Evolutionary conservation across 306 rosid species (phyloP).

Genomic region (barrel medic (Medicago truncatula)): DNA sequence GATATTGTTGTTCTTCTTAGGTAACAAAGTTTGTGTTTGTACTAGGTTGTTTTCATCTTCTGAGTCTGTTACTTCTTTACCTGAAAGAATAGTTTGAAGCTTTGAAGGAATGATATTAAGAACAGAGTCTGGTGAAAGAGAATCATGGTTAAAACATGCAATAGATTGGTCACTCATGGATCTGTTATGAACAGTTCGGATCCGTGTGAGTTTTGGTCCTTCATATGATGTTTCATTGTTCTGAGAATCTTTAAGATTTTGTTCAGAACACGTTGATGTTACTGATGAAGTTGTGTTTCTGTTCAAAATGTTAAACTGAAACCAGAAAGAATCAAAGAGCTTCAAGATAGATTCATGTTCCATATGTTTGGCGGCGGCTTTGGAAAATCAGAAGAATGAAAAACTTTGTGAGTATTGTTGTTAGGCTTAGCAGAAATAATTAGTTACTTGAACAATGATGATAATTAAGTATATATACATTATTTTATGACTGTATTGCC

Average conservation of each 20-base stretch:
- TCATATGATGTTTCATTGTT: slow-evolving; percentile 30
- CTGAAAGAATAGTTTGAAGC: slow-evolving; percentile 61
- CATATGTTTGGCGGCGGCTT: slow-evolving; percentile 50
- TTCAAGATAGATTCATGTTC: slow-evolving; percentile 52
- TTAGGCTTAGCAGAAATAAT: not conserved
- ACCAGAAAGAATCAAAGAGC: slow-evolving; percentile 71
- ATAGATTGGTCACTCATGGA: slow-evolving; percentile 74
- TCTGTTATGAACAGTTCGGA: slow-evolving; percentile 49
- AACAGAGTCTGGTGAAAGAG: slow-evolving; percentile 66
- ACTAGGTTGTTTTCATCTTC: slow-evolving; percentile 37
- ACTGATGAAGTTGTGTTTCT: slow-evolving; percentile 19
- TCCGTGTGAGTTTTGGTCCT: slow-evolving; percentile 47
- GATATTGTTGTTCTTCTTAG: slow-evolving; percentile 36
- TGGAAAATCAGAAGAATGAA: slow-evolving; percentile 2
- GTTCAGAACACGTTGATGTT: slow-evolving; percentile 35
- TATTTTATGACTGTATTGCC: slow-evolving; percentile 47
- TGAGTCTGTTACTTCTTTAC: slow-evolving; percentile 53
- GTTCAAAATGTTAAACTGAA: slow-evolving; percentile 49
- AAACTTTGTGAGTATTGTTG: not conserved
- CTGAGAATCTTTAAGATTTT: slow-evolving; percentile 42
- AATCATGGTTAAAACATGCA: slow-evolving; percentile 48
- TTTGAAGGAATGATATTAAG: slow-evolving; percentile 42
- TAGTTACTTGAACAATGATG: not conserved
- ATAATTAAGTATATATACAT: slow-evolving; percentile 13
- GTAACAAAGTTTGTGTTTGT: slow-evolving; percentile 14